Evolutionary conservation across 257 asterid species (phyloP), one percentile per base, ranked within the genome.

Genomic region (Solanum lignicaule): DNA sequence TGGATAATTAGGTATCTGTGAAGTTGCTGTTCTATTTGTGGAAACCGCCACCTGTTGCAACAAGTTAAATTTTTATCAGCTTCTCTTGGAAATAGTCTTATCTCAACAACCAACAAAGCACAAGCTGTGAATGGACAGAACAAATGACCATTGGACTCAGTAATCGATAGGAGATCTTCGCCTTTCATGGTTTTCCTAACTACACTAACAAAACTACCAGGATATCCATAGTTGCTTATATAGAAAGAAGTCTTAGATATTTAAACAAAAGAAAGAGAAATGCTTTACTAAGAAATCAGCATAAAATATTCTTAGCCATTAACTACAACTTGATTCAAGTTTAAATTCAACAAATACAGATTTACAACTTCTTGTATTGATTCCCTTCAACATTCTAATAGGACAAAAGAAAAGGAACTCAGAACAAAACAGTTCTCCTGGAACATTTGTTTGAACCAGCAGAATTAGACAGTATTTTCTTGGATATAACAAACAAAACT

Each of bases 1-100:
- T 10, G 99, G 99, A 86, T 96, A 96, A 87, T 93, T 96, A 0
- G 99, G 98, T 33, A 95, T 93, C 73, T 96, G 99, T 15, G 97
- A 92, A 46, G 98, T 94, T 36, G 99, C 95, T 41, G 97, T 87
- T 89, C 98, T 90, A 87, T 96, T 96, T 5, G 99, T 96, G 46
- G 98, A 95, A 81, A 92, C 97, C n/a, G 98, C 97, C 89, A 95
- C 95, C 98, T 95, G 95, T 88, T 71, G 60, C 87, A 87, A 87
- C 33, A 60, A 85, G 75, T 33, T 27, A 65, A 31, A 46, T 88
- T 9, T 38, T 39, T 71, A 89, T 87, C 25, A 91, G 87, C 65
- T 29, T 13, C 71, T 29, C 43, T 3, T 23, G 4, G 15, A 46
- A 15, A 81, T 48, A 16, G 16, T 18, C 11, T 16, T 48, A 48